Evolutionary conservation across 371 early-diverging fungal genomes (phyloP).

Genomic region (Smittium culicis): DNA sequence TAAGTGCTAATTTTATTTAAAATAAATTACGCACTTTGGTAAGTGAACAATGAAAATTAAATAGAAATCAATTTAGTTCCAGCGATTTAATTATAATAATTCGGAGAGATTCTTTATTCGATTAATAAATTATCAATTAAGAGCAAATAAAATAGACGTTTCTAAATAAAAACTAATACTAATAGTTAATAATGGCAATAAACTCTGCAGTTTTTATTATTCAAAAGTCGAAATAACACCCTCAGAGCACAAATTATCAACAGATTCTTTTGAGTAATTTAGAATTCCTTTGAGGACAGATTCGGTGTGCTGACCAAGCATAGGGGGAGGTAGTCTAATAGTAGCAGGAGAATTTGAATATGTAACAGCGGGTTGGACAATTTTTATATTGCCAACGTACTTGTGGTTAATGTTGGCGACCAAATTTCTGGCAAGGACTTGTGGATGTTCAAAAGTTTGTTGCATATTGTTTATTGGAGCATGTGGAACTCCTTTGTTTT

Average conservation of each 20-base stretch:
- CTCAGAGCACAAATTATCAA: slow-evolving; percentile 20
- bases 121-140: too few species aligned
- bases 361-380: slow-evolving; percentile 67
- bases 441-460: slow-evolving; percentile 78
- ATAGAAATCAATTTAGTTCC: too few species aligned
- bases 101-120: too few species aligned
- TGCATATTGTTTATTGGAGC: slow-evolving; percentile 74
- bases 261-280: slow-evolving; percentile 37
- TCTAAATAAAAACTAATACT: too few species aligned
- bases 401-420: slow-evolving; percentile 70
- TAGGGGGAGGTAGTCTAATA: slow-evolving; percentile 67
- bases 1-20: too few species aligned
- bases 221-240: slow-evolving; percentile 19
- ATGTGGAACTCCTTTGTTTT: slow-evolving; percentile 58
- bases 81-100: too few species aligned
- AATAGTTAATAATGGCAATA: too few species aligned
- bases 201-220: too few species aligned
- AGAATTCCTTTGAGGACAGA: slow-evolving; percentile 49
- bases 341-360: slow-evolving; percentile 49
- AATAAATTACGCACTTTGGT: too few species aligned
- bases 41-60: too few species aligned
- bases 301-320: slow-evolving; percentile 73
- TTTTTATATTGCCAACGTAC: slow-evolving; percentile 56
- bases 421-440: slow-evolving; percentile 59
- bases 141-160: too few species aligned